Conservation (phyloP, 1,284 basidiomycete genomes). For the Cystobasidiaceae sp. region DNA sequence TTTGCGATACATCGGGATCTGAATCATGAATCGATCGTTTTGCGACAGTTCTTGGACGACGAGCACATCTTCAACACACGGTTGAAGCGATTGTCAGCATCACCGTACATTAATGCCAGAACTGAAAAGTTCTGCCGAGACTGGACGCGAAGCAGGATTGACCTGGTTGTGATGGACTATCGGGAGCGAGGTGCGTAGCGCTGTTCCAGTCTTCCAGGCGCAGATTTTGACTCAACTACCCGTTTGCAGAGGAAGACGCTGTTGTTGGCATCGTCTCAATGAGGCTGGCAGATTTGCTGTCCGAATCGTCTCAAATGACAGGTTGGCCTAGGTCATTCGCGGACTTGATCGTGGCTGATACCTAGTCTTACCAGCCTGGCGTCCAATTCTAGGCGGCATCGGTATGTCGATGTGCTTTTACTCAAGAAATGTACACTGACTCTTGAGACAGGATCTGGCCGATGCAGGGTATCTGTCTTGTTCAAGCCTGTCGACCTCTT, state of each 20-base stretch:
- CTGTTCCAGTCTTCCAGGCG: too few species aligned
- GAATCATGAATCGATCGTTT: background rate
- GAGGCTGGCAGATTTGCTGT: slow-evolving; percentile 26
- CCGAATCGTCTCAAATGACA: slow-evolving; percentile 30
- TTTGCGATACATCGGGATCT: background rate
- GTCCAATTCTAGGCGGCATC: slow-evolving; percentile 24
- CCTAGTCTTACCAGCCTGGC: background rate
- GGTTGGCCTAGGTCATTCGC: slow-evolving; percentile 2
- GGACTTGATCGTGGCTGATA: background rate
- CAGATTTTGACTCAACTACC: background rate
- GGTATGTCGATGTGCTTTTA: background rate
- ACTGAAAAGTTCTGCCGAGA: slow-evolving; percentile 33
- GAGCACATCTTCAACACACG: slow-evolving; percentile 31
- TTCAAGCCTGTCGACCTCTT: slow-evolving; percentile 34
- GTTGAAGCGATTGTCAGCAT: slow-evolving; percentile 27
- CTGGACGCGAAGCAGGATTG: slow-evolving; percentile 30
- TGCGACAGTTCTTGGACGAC: slow-evolving; percentile 32
- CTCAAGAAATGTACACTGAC: background rate
- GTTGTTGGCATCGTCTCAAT: slow-evolving; percentile 33
- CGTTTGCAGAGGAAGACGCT: slow-evolving; percentile 26
- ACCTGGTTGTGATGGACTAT: slow-evolving; percentile 36
- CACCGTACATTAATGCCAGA: slow-evolving; percentile 34
- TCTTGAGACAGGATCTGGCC: slow-evolving; percentile 27
- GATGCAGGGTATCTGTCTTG: slow-evolving; percentile 33
- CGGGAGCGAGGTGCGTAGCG: slow-evolving; percentile 29